Evolutionary conservation across 2,329 filamentous ascomycete species (phyloP).

Genomic region (Aureobasidium sp.): DNA sequence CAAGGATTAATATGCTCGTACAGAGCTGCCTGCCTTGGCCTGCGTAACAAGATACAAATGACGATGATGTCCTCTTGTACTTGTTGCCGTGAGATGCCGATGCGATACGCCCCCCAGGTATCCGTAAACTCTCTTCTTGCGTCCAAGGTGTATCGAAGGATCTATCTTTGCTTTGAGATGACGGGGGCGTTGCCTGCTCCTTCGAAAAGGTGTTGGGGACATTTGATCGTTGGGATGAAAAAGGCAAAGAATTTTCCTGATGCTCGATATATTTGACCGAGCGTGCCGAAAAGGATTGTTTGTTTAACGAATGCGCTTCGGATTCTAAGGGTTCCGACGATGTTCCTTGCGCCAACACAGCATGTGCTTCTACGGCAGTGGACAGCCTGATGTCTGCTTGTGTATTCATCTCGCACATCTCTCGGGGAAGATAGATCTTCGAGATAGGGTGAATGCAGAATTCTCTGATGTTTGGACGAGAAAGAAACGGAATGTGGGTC

Average conservation of each 20-base stretch:
- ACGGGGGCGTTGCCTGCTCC: neutral
- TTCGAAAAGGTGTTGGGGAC: neutral
- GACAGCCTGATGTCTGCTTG: neutral
- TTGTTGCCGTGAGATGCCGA: neutral
- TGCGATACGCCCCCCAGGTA: neutral
- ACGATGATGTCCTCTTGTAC: neutral
- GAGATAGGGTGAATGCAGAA: neutral
- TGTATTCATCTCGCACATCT: neutral
- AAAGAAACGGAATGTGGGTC: neutral
- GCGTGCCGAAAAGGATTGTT: neutral
- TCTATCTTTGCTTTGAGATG: neutral
- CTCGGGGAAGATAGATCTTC: neutral
- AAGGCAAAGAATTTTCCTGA: neutral
- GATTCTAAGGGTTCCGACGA: neutral
- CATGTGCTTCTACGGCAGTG: neutral
- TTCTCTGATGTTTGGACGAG: neutral
- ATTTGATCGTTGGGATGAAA: neutral
- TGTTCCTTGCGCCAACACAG: neutral
- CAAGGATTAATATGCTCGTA: neutral
- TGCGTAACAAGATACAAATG: neutral
- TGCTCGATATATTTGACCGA: neutral
- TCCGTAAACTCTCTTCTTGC: neutral
- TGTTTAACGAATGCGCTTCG: neutral
- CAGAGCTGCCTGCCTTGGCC: constrained; percentile 1
- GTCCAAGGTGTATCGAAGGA: neutral